Percentiles rank a stretch among this genome's conserved stretches.
These are phyloP conservation scores for Onygenales sp. DNA, from an alignment of 2,329 filamentous ascomycete genomes.

Conservation along the genomic window DNA sequence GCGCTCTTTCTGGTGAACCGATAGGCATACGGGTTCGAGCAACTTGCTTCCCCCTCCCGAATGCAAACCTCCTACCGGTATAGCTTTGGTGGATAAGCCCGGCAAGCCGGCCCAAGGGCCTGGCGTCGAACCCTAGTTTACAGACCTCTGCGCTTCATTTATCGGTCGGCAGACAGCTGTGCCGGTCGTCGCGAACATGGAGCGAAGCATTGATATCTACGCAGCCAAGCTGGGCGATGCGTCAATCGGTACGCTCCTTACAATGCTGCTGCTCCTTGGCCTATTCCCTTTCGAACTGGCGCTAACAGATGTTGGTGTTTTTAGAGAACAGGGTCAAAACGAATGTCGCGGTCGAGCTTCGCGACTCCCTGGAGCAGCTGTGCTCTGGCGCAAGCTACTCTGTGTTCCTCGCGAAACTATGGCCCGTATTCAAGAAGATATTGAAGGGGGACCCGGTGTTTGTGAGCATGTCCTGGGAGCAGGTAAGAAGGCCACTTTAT, in stretches of 20 bases:
- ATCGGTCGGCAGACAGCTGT: background rate
- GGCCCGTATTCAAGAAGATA: conserved; percentile 81
- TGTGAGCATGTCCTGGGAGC: conserved; percentile 79
- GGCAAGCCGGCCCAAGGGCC: conserved; percentile 12
- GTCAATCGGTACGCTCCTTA: conserved; percentile 33
- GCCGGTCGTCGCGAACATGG: conserved; percentile 19
- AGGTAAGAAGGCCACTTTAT: conserved; percentile 46
- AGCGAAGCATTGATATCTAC: conserved; percentile 41
- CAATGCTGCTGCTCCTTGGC: background rate
- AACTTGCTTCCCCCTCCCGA: background rate
- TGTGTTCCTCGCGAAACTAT: conserved; percentile 73
- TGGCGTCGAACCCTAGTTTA: conserved; percentile 5
- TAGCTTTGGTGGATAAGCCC: background rate
- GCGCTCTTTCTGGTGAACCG: background rate
- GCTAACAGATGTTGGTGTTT: background rate
- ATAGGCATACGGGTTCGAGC: background rate
- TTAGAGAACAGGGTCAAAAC: conserved; percentile 73
- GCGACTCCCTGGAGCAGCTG: conserved; percentile 76
- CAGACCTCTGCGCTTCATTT: too few relatives aligned
- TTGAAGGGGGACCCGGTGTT: conserved; percentile 82
- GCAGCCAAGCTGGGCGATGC: conserved; percentile 40
- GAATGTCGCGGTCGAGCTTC: conserved; percentile 73
- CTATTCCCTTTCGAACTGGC: background rate
- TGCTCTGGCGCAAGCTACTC: conserved; percentile 73
- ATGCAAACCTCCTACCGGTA: background rate